These are phyloP conservation scores for Elongisporangium undulatum DNA, from an alignment of 352 stramenopile genomes.

Conservation along the genomic window DNA sequence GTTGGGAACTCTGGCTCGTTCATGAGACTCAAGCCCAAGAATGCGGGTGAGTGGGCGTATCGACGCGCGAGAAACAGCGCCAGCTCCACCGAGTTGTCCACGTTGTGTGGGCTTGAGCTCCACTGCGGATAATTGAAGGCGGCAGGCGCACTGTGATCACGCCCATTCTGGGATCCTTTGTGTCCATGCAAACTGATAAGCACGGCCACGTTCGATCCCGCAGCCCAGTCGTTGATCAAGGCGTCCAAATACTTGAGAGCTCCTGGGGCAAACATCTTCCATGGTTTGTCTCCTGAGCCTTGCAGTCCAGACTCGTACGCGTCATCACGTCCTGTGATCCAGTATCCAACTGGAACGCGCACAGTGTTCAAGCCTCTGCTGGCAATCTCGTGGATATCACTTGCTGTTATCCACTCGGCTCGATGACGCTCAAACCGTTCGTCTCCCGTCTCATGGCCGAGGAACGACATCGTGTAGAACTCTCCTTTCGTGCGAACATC, in stretches of 20 bases:
- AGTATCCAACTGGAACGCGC: constrained; percentile 54
- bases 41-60: constrained; percentile 61
- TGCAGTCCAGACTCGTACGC: constrained; percentile 1
- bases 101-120: constrained; percentile 58
- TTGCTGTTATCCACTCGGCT: background rate
- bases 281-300: constrained; percentile 22
- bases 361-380: constrained; percentile 53
- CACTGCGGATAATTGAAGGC: constrained; percentile 38
- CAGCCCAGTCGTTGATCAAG: constrained; percentile 40
- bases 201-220: constrained; percentile 47
- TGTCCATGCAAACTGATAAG: constrained; percentile 44
- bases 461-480: background rate
- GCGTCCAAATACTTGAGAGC: constrained; percentile 40
- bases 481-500: background rate
- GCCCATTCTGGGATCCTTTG: constrained; percentile 55
- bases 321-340: constrained; percentile 44
- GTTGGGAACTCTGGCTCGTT: constrained; percentile 62
- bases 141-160: constrained; percentile 31
- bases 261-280: constrained; percentile 28
- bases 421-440: background rate
- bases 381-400: constrained; percentile 23
- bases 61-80: constrained; percentile 49
- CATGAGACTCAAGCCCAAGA: constrained; percentile 64
- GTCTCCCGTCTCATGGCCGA: background rate
- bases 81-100: constrained; percentile 47